Conservation (phyloP, 768 basidiomycete genomes). For the Cystobasidiopsis lactophilus region DNA sequence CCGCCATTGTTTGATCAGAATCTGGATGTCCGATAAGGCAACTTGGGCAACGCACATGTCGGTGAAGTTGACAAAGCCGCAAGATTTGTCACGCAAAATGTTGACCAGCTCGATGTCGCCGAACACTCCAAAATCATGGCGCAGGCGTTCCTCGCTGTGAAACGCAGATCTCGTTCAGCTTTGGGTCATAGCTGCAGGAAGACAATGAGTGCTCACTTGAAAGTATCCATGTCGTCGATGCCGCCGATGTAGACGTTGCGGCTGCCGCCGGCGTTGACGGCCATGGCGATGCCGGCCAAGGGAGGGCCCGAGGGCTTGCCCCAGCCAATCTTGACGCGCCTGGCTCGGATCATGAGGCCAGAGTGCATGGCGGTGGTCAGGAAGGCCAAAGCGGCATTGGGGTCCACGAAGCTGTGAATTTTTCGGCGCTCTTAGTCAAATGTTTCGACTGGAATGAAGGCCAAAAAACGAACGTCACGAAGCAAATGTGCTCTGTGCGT, state of each 20-base stretch:
- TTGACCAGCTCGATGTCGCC: constrained; percentile 72
- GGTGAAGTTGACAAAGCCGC: constrained; percentile 59
- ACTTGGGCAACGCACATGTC: too few relatives aligned
- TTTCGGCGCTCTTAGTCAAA: background rate
- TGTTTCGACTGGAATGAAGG: background rate
- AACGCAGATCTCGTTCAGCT: too few relatives aligned
- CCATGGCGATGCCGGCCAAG: constrained; percentile 57
- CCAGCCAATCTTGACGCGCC: constrained; percentile 92
- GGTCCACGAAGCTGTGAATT: constrained; percentile 49
- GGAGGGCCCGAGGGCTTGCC: constrained; percentile 85
- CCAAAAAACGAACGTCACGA: constrained; percentile 31
- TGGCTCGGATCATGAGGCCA: constrained; percentile 75
- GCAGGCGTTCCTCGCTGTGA: constrained; percentile 54
- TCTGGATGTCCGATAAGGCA: too few relatives aligned
- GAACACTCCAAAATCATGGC: constrained; percentile 80
- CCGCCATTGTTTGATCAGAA: too few relatives aligned
- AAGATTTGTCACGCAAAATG: background rate
- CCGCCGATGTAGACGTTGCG: constrained; percentile 92
- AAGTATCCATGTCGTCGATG: constrained; percentile 78
- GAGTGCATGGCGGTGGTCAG: constrained; percentile 77
- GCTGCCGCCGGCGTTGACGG: constrained; percentile 79
- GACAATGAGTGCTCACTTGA: constrained; percentile 29
- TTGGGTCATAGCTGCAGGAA: too few relatives aligned
- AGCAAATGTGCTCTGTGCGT: constrained; percentile 24
- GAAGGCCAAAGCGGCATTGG: constrained; percentile 77